Conservation (phyloP, 768 basidiomycete species). For the Artomyces pyxidatus region DNA sequence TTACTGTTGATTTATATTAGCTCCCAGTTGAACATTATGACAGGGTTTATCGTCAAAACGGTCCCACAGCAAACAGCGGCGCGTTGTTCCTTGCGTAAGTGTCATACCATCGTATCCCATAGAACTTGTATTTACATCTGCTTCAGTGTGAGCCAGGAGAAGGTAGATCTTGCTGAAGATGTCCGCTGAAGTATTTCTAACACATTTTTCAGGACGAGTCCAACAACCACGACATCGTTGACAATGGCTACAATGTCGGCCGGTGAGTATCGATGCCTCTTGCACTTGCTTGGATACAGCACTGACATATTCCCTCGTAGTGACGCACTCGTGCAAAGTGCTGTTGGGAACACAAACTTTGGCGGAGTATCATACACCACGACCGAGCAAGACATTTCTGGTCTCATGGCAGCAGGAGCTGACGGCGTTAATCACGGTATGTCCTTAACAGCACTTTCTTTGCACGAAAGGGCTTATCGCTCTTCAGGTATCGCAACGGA, state of each 20-base stretch:
- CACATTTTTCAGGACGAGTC: constrained; percentile 19
- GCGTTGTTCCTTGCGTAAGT: constrained; percentile 55
- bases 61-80: constrained; percentile 37
- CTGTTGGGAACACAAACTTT: constrained; percentile 32
- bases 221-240: constrained; percentile 33
- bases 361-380: constrained; percentile 41
- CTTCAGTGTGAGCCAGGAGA: constrained; percentile 39
- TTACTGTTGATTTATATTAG: too few species aligned
- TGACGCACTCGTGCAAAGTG: constrained; percentile 29
- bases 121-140: neutral
- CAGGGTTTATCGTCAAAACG: constrained; percentile 54
- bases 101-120: neutral
- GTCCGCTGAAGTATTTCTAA: neutral
- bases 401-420: constrained; percentile 42
- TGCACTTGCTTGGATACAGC: neutral
- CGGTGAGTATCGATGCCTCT: constrained; percentile 22
- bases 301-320: constrained; percentile 16
- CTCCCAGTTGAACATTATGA: too few species aligned
- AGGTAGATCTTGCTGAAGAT: constrained; percentile 19
- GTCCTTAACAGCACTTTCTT: constrained; percentile 1
- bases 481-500: constrained; percentile 54
- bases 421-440: constrained; percentile 42
- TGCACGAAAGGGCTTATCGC: too few species aligned
- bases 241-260: constrained; percentile 44
- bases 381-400: constrained; percentile 33